Conservation (phyloP, 441 rosid genomes). For the Adansonia madagascariensis region DNA sequence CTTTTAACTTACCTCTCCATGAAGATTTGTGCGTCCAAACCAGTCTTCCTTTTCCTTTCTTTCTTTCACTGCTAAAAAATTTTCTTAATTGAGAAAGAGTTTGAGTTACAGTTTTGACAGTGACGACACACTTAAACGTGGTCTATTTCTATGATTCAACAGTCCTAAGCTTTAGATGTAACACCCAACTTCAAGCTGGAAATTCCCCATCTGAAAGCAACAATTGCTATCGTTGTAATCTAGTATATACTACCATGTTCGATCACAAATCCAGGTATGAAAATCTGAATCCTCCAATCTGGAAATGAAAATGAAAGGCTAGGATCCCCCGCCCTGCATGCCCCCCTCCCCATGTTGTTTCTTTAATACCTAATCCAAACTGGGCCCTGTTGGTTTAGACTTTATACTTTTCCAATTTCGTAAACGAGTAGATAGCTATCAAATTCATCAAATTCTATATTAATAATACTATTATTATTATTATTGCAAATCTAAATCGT, state of each 20-base stretch:
- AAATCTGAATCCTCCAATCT: constrained; percentile 8
- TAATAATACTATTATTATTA: not conserved
- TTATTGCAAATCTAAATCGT: not conserved
- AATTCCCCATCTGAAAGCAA: constrained; percentile 16
- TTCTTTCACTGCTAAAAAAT: no score
- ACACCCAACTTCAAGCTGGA: constrained; percentile 9
- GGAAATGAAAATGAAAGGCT: not conserved
- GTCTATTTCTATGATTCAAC: constrained; percentile 11
- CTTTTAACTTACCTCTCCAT: not conserved
- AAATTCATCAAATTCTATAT: not conserved
- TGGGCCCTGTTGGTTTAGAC: not conserved
- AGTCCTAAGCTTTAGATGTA: not conserved
- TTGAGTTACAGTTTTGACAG: constrained; percentile 13
- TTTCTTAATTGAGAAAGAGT: no score
- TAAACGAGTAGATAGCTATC: not conserved
- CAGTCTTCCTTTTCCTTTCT: not conserved
- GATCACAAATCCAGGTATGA: constrained; percentile 1
- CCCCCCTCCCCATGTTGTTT: not conserved
- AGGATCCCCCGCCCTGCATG: not conserved
- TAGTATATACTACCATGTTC: not conserved
- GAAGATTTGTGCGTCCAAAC: not conserved
- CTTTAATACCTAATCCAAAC: constrained; percentile 2
- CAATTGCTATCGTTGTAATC: not conserved
- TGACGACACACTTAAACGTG: not conserved
- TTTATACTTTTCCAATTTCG: not conserved